Evolutionary conservation across 495 filamentous ascomycete genomes (phyloP).

Genomic region (Penicillium lagena): DNA sequence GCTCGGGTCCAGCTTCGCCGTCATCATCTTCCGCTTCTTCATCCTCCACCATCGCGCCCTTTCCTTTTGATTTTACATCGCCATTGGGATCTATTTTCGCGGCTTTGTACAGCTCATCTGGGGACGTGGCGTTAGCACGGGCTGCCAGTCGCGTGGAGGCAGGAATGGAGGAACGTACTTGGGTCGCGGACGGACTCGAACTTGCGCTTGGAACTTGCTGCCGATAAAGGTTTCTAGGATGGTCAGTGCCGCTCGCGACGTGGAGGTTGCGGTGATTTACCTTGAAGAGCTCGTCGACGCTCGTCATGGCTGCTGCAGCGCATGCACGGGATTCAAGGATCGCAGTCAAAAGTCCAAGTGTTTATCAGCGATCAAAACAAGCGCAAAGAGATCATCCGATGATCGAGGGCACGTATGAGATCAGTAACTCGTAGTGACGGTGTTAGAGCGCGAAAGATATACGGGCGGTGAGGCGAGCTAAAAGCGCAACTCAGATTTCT

Average conservation of each 20-base stretch:
- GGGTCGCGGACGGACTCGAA: slow-evolving; percentile 64
- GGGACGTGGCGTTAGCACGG: slow-evolving; percentile 14
- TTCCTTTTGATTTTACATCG: slow-evolving; percentile 56
- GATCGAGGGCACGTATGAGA: too few species aligned
- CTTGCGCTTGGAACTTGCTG: slow-evolving; percentile 63
- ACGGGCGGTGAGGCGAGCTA: slow-evolving; percentile 29
- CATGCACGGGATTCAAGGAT: not conserved
- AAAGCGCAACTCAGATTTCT: slow-evolving; percentile 42
- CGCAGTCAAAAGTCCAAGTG: too few species aligned
- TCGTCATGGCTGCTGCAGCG: slow-evolving; percentile 51
- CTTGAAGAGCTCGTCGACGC: slow-evolving; percentile 81
- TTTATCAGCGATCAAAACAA: too few species aligned
- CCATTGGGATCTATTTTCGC: slow-evolving; percentile 59
- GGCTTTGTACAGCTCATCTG: slow-evolving; percentile 82
- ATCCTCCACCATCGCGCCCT: slow-evolving; percentile 51
- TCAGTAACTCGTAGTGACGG: too few species aligned
- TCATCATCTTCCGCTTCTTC: slow-evolving; percentile 58
- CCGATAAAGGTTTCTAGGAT: slow-evolving; percentile 35
- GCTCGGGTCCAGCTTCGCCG: slow-evolving; percentile 59
- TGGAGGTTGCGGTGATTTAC: slow-evolving; percentile 29
- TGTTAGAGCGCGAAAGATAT: slow-evolving; percentile 20
- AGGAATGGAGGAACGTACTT: slow-evolving; percentile 42
- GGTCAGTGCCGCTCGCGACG: slow-evolving; percentile 10
- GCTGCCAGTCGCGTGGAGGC: not conserved
- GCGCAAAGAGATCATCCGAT: too few species aligned